A percentile compares a stretch with the other conserved stretches of the same genome.
Evolutionary conservation across 257 asterid genomes (phyloP).

Genomic region (Solanum paucissectum): DNA sequence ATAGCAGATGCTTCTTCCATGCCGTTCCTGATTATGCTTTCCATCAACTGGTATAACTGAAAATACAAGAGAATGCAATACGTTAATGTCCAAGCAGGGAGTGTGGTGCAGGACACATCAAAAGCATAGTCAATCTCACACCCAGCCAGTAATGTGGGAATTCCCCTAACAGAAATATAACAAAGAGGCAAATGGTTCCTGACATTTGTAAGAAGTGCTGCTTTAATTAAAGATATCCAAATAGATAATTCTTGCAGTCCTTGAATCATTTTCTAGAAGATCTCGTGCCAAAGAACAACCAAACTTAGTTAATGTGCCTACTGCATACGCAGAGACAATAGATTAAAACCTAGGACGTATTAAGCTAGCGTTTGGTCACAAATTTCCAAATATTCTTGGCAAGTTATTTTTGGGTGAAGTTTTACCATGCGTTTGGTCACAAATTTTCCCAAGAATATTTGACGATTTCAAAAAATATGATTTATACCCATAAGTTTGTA

Average conservation of each 20-base stretch:
- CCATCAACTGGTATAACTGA: slow-evolving; percentile 74
- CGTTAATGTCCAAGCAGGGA: neutral
- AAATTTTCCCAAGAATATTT: neutral
- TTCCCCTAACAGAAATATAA: neutral
- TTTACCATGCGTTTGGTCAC: neutral
- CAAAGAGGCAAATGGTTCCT: neutral
- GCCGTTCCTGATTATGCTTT: slow-evolving; percentile 66
- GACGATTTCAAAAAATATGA: neutral
- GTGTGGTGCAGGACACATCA: neutral
- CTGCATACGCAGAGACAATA: neutral
- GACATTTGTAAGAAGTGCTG: neutral
- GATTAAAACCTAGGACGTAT: neutral
- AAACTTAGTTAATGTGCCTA: neutral
- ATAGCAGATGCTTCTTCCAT: slow-evolving; percentile 38
- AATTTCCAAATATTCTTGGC: neutral
- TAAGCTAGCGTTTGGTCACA: neutral
- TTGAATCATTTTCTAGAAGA: neutral
- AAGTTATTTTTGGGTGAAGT: neutral
- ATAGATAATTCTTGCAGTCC: neutral
- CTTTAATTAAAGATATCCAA: neutral
- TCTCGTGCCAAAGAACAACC: neutral
- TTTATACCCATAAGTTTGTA: neutral
- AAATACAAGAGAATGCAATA: slow-evolving; percentile 12
- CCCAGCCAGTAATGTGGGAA: neutral
- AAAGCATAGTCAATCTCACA: neutral